Percentiles rank a stretch among this genome's conserved stretches.
phyloP scores from a whole-genome alignment of 257 asterid species.

The Eustoma russellianum region DNA sequence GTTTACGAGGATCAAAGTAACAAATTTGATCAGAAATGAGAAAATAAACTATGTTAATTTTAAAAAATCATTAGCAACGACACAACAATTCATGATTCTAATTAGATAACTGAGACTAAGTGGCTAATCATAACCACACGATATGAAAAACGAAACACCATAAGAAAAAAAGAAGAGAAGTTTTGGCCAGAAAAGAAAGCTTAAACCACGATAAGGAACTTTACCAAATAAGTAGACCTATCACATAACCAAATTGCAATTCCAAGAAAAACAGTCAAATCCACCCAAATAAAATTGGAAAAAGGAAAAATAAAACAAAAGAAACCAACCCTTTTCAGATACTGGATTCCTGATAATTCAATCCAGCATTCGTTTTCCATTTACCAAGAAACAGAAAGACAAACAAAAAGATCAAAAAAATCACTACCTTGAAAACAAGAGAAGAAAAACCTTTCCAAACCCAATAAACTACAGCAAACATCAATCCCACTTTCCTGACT shows the following conservation, averaged over 20 bases:
- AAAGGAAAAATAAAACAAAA: not conserved
- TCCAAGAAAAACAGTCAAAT: not conserved
- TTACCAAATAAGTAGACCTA: constrained; percentile 1
- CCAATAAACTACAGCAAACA: not conserved
- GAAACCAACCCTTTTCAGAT: constrained; percentile 4
- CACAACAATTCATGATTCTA: too few species aligned
- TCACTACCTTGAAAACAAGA: not conserved
- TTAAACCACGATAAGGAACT: not conserved
- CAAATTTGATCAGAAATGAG: too few species aligned
- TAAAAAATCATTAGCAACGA: too few species aligned
- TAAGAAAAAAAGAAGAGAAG: too few species aligned
- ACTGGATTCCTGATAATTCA: not conserved
- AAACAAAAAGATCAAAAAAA: not conserved
- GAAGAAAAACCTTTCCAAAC: not conserved
- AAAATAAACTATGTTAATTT: too few species aligned
- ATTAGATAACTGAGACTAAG: too few species aligned
- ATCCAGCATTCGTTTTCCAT: not conserved
- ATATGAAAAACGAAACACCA: too few species aligned
- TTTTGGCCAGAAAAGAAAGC: not conserved
- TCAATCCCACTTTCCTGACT: not conserved
- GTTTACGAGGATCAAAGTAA: too few species aligned
- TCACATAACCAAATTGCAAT: not conserved
- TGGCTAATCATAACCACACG: too few species aligned
- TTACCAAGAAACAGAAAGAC: not conserved
- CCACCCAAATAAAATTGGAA: not conserved